Conservation (phyloP, 148 eudicot genomes). For the Talinum fruticosum region DNA sequence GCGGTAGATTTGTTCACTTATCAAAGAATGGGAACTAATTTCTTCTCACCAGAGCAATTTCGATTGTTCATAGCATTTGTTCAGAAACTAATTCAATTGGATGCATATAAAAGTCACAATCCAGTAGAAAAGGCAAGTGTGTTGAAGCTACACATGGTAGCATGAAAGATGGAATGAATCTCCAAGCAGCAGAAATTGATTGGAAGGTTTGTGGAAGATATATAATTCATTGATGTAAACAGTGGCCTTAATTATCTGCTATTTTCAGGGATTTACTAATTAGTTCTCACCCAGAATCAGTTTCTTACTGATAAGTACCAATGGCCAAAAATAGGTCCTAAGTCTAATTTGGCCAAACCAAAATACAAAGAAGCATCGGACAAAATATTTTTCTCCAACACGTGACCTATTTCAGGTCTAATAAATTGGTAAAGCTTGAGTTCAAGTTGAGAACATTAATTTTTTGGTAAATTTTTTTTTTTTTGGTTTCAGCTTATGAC, state of each 20-base stretch:
- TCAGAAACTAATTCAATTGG: slow-evolving; percentile 42
- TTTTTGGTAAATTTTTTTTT: no score
- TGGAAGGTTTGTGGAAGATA: background rate
- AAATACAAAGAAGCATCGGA: no score
- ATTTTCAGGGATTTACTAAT: no score
- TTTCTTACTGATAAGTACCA: no score
- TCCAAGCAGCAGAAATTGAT: slow-evolving; percentile 30
- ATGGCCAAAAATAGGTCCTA: no score
- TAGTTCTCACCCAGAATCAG: no score
- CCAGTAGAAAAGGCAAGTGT: slow-evolving; percentile 24
- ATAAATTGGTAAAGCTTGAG: no score
- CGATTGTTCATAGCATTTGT: slow-evolving; percentile 59
- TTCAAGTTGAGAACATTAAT: no score
- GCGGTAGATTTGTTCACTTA: slow-evolving; percentile 57
- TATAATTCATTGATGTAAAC: background rate
- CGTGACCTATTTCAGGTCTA: no score
- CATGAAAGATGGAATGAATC: slow-evolving; percentile 22
- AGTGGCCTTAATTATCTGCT: background rate
- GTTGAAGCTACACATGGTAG: slow-evolving; percentile 15
- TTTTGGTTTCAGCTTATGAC: slow-evolving; percentile 57
- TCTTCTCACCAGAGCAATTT: slow-evolving; percentile 81
- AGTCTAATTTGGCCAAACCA: no score
- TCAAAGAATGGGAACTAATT: slow-evolving; percentile 85
- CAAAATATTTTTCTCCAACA: no score
- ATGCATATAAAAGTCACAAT: slow-evolving; percentile 49